Evolutionary conservation across 768 basidiomycete genomes (phyloP), one percentile per base, ranked within the genome.

Genomic region (Leccinum longicurvipes): DNA sequence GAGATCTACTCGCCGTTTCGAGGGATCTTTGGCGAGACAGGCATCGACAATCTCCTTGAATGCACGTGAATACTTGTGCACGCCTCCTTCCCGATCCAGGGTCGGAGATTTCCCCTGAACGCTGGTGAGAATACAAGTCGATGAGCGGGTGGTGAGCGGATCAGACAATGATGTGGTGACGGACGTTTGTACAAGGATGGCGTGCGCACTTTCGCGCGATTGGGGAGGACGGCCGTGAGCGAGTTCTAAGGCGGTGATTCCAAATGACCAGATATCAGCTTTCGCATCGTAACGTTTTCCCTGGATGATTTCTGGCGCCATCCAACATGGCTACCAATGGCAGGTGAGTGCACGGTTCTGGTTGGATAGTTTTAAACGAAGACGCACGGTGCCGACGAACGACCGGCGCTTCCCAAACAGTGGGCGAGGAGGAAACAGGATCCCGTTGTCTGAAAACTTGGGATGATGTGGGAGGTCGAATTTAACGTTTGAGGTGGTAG

Each of bases 251-350:
- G 93, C 89, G n/a, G 93, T 96, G 56, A 98, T 94, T 12, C 92
- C 95, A 68, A 97, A 90, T 55, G 91, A 93, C 93, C 94, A 98
- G 55, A 98, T 94, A 67, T 98, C 95, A 19, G 92, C 92, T 60
- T 86, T 82, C 12, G 85, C 80, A 67, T 95, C 93, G 68, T 95
- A 96, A 53, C 83, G 82, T 61, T 81, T 82, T 49, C 93, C 89
- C 61, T 88, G 81, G 47, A 98, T 90, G 23, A 97, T 81, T 63
- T 98, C 95, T 2, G 95, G 95, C 0, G 95, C 92, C 94, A 97
- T 98, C 92, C 92, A 97, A 68, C 90, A 92, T 1, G 95, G 95
- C 84, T 86, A 55, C 32, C 47, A 36, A 48, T 47, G 28, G 27
- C 19, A 17, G 23, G 19, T 54, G 45, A 60, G 49, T 61, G 36